Conservation (phyloP, 75 land plant species). For the Pinus albicaulis region DNA sequence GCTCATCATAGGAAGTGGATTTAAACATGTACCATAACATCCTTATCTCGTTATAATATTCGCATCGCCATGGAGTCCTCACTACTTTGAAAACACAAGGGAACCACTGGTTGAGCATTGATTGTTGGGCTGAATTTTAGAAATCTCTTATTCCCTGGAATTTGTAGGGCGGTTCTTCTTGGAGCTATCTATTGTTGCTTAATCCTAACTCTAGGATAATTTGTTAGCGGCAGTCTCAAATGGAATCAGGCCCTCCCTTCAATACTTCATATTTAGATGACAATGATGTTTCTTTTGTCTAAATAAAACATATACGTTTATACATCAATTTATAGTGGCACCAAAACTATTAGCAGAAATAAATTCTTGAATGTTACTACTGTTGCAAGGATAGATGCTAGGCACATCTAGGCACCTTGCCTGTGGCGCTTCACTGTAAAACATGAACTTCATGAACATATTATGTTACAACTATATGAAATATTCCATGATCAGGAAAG, state of each 20-base stretch:
- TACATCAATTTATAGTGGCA: too few species aligned
- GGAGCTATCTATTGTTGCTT: slow-evolving; percentile 7
- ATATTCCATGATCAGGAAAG: too few species aligned
- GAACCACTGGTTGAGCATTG: background rate
- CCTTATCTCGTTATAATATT: background rate
- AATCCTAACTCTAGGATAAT: slow-evolving; percentile 70
- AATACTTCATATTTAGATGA: slow-evolving; percentile 61
- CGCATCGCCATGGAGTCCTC: background rate
- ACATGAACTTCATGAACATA: too few species aligned
- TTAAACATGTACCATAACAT: background rate
- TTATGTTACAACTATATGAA: too few species aligned
- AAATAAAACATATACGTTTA: too few species aligned
- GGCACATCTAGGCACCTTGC: too few species aligned
- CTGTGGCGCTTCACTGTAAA: too few species aligned
- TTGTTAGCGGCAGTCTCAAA: slow-evolving; percentile 66
- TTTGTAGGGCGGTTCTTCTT: background rate
- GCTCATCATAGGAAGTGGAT: background rate
- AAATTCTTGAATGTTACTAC: too few species aligned
- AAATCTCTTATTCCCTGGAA: background rate
- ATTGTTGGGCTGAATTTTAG: background rate
- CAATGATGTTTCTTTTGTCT: slow-evolving; percentile 8
- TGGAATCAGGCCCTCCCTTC: slow-evolving; percentile 65
- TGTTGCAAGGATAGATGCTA: too few species aligned
- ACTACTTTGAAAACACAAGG: background rate
- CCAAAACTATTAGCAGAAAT: too few species aligned